A percentile compares a stretch with the other conserved stretches of the same genome.
Conservation (phyloP, 129 eudicot species). For the Scalesia atractyloides region DNA sequence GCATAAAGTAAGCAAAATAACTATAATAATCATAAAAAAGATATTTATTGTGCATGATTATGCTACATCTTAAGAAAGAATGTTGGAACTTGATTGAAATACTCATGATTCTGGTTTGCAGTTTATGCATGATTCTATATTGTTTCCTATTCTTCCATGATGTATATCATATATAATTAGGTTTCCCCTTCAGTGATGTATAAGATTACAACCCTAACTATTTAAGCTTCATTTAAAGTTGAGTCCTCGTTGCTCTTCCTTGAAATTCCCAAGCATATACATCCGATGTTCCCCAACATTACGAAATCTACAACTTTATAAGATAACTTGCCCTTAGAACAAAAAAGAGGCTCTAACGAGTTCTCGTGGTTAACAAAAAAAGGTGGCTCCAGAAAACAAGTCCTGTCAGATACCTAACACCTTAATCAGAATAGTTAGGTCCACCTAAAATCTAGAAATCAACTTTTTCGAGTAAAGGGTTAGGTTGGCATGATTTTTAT, state of each 20-base stretch:
- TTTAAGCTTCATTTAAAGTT: constrained; percentile 11
- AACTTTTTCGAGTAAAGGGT: neutral
- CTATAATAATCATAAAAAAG: constrained; percentile 18
- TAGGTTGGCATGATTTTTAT: constrained; percentile 44
- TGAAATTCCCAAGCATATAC: neutral
- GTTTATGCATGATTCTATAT: neutral
- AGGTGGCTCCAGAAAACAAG: neutral
- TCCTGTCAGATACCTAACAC: constrained; percentile 3
- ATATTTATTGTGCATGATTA: neutral
- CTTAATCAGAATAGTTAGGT: neutral
- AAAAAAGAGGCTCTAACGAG: neutral
- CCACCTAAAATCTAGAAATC: neutral
- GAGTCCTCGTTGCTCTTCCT: constrained; percentile 3
- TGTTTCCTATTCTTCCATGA: neutral
- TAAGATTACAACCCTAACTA: constrained; percentile 15
- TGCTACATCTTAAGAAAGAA: constrained; percentile 8
- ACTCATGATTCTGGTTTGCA: too few species aligned
- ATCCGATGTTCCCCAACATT: neutral
- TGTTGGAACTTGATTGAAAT: constrained; percentile 37
- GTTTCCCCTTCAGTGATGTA: neutral
- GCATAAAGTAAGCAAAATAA: constrained; percentile 23
- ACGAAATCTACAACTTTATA: neutral
- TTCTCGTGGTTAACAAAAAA: neutral
- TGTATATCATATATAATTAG: neutral
- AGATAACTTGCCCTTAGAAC: neutral